A percentile compares a stretch with the other conserved stretches of the same genome.
Conservation (phyloP, 2,329 filamentous ascomycete genomes). For the Colletotrichum siamense region DNA sequence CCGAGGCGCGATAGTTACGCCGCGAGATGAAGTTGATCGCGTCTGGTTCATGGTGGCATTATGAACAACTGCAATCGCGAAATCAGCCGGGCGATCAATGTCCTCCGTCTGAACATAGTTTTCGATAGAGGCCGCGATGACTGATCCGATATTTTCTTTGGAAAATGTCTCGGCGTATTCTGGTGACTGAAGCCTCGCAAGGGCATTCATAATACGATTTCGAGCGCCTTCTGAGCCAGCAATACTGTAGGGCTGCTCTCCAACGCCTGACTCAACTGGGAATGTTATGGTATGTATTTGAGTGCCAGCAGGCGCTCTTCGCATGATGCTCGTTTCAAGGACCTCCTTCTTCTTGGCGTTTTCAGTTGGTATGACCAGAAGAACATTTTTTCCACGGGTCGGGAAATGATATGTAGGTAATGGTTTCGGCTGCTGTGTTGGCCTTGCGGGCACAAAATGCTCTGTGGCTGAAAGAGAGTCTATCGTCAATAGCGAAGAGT, state of each 20-base stretch:
- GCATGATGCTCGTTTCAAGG: neutral
- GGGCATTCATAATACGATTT: neutral
- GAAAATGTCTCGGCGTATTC: neutral
- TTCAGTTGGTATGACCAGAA: neutral
- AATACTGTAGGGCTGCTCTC: neutral
- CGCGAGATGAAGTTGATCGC: neutral
- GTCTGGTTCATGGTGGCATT: neutral
- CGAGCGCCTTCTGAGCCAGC: neutral
- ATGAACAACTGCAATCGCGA: neutral
- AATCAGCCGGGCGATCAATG: neutral
- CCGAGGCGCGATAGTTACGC: neutral
- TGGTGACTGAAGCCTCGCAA: neutral
- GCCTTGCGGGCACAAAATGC: neutral
- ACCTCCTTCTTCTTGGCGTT: neutral
- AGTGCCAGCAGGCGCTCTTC: neutral
- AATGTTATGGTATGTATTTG: neutral
- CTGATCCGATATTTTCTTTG: neutral
- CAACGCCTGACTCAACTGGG: neutral
- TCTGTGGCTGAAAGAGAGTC: neutral
- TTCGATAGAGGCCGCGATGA: neutral
- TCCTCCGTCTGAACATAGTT: neutral
- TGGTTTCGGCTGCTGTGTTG: neutral
- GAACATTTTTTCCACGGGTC: neutral
- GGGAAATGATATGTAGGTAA: neutral
- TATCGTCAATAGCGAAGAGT: neutral